Evolutionary conservation across 148 eudicot species (phyloP).

Genomic region (Camellia sinensis): DNA sequence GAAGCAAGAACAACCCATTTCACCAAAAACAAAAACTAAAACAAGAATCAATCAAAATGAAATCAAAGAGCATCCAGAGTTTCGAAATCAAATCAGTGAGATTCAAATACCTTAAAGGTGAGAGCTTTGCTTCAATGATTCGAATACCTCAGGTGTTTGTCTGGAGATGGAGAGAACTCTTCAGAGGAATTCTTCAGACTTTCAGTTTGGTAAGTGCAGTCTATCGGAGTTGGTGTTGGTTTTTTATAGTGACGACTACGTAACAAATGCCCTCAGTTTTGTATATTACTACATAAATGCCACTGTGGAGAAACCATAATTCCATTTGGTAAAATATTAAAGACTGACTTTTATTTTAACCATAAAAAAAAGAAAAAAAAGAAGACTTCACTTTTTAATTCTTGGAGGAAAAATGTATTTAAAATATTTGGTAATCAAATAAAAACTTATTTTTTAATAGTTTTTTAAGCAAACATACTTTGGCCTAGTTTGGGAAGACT

Average conservation of each 20-base stretch:
- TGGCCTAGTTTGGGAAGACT: no score
- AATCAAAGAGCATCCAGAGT: not conserved
- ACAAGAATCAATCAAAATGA: conserved; percentile 5
- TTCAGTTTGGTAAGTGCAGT: not conserved
- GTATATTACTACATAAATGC: not conserved
- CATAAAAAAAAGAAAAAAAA: no score
- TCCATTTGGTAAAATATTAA: no score
- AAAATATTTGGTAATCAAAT: no score
- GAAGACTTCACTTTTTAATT: no score
- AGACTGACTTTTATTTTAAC: no score
- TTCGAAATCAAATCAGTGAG: not conserved
- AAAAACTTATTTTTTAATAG: no score
- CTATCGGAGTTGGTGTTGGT: not conserved
- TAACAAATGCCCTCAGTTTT: not conserved
- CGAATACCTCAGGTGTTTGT: not conserved
- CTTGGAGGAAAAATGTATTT: no score
- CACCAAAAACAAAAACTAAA: not conserved
- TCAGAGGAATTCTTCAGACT: no score
- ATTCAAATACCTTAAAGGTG: not conserved
- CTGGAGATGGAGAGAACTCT: not conserved
- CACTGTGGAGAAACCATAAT: not conserved
- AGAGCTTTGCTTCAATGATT: not conserved
- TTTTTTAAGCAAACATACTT: no score
- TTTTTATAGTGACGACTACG: not conserved
- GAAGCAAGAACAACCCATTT: not conserved